A percentile compares a stretch with the other conserved stretches of the same genome.
phyloP scores from a whole-genome alignment of 2,329 filamentous ascomycete genomes.

The Botrytis pseudocinerea region DNA sequence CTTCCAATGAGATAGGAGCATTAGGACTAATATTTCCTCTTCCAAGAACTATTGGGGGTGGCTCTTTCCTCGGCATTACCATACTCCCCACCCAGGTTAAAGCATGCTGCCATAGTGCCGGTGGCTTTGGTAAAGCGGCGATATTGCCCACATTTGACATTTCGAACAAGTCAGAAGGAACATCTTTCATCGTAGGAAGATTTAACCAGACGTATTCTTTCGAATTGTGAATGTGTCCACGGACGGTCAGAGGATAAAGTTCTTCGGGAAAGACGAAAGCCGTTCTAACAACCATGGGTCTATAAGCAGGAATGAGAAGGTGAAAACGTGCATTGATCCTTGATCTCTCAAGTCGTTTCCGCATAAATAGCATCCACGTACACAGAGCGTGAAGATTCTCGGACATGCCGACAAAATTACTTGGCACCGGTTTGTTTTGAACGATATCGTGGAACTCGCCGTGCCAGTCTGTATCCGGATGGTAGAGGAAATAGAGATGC shows the following conservation, averaged over 20 bases:
- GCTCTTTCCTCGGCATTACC: conserved; percentile 15
- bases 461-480: conserved; percentile 48
- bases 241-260: conserved; percentile 44
- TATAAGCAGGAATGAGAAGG: conserved; percentile 46
- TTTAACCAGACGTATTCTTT: conserved; percentile 45
- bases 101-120: conserved; percentile 20
- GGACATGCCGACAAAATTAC: conserved; percentile 45
- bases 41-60: conserved; percentile 21
- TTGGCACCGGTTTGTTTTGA: conserved; percentile 41
- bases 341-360: conserved; percentile 33
- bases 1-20: conserved; percentile 3
- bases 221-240: conserved; percentile 45
- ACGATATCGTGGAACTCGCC: conserved; percentile 45
- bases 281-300: conserved; percentile 44
- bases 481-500: conserved; percentile 47
- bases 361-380: conserved; percentile 42
- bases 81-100: conserved; percentile 21
- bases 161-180: conserved; percentile 21
- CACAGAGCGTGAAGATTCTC: conserved; percentile 46
- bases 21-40: conserved; percentile 5
- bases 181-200: conserved; percentile 35
- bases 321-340: conserved; percentile 40
- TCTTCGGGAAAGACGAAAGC: conserved; percentile 43
- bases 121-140: conserved; percentile 21
- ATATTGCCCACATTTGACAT: conserved; percentile 23